Evolutionary conservation across 2,329 filamentous ascomycete species (phyloP).

Genomic region (Monilinia fructicola): DNA sequence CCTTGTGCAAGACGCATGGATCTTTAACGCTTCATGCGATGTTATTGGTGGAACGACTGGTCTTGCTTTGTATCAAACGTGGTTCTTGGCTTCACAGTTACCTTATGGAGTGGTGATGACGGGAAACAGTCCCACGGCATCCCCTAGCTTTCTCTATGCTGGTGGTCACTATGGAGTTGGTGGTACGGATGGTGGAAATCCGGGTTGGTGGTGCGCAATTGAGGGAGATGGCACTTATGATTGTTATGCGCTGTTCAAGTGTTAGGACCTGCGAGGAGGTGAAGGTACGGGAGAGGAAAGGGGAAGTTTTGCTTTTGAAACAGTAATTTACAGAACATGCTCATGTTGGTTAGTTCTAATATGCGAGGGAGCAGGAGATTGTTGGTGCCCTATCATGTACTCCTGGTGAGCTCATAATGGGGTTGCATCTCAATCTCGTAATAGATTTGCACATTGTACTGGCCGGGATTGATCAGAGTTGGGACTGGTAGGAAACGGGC

Average conservation of each 20-base stretch:
- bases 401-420: neutral
- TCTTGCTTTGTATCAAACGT: constrained; percentile 15
- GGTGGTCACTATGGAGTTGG: constrained; percentile 21
- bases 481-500: no score
- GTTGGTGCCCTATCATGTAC: neutral
- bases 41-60: constrained; percentile 22
- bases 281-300: neutral
- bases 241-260: constrained; percentile 20
- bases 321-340: neutral
- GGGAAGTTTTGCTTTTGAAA: neutral
- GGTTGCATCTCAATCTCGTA: neutral
- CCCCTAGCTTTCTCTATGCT: constrained; percentile 21
- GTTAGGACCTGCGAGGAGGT: constrained; percentile 4
- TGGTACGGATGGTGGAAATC: constrained; percentile 21
- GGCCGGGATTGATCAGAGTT: neutral
- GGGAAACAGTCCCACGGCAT: constrained; percentile 21
- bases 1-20: constrained; percentile 20
- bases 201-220: constrained; percentile 23
- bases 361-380: neutral
- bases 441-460: neutral
- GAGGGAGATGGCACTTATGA: constrained; percentile 19
- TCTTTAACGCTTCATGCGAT: constrained; percentile 21
- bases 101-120: constrained; percentile 18
- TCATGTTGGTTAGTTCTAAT: neutral
- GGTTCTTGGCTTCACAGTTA: constrained; percentile 13